Evolutionary conservation across 179 eudicot species (phyloP).

Genomic region (Silene noctiflora): DNA sequence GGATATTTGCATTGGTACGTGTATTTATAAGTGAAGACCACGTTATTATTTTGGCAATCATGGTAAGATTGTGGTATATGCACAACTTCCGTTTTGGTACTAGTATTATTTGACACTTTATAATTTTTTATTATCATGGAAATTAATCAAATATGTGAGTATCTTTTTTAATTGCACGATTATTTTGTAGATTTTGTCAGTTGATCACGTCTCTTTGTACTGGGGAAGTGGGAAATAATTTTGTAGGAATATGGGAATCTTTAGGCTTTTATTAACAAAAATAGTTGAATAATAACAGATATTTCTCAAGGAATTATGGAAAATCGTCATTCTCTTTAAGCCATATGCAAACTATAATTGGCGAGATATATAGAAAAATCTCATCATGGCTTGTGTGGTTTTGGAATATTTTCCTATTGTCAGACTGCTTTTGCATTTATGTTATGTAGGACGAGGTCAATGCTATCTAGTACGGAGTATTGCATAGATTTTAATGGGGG

Average conservation of each 20-base stretch:
- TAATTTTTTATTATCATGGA: not conserved
- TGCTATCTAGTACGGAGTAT: no score
- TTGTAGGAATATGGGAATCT: not conserved
- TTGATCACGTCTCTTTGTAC: conserved; percentile 2
- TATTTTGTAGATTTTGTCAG: not conserved
- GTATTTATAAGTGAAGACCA: not conserved
- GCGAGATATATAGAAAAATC: no score
- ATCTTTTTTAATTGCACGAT: not conserved
- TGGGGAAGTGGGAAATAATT: not conserved
- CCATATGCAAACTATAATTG: no score
- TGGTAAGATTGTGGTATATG: not conserved
- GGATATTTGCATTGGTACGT: not conserved
- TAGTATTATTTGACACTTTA: not conserved
- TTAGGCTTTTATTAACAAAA: no score
- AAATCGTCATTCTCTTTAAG: no score
- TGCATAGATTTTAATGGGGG: no score
- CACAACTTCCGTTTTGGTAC: not conserved
- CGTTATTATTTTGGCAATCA: not conserved
- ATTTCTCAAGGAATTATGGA: no score
- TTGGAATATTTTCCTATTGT: no score
- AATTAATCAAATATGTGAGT: not conserved
- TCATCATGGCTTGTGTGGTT: no score
- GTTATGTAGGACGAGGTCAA: no score
- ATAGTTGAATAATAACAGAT: no score
- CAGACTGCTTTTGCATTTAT: no score